These are phyloP conservation scores for Magnusiomyces paraingens DNA, from an alignment of 1,139 yeast genomes.

Conservation along the genomic window DNA sequence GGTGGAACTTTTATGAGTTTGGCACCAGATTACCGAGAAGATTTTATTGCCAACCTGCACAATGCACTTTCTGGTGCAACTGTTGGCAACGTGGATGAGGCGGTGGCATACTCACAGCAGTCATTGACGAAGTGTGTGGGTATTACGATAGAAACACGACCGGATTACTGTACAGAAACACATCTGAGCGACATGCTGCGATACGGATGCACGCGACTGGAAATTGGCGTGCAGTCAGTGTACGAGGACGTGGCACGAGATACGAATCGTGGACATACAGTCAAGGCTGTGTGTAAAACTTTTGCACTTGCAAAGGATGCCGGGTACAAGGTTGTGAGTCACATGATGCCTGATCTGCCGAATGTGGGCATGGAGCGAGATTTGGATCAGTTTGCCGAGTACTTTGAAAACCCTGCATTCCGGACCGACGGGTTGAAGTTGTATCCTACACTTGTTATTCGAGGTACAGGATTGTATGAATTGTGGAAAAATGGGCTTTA, in stretches of 20 bases:
- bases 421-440: constrained; percentile 95
- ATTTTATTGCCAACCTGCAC: constrained; percentile 81
- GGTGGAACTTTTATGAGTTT: constrained; percentile 99
- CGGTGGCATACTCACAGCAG: constrained; percentile 85
- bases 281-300: constrained; percentile 91
- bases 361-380: constrained; percentile 99
- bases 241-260: constrained; percentile 98
- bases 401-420: constrained; percentile 94
- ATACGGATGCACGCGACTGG: constrained; percentile 95
- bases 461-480: constrained; percentile 97
- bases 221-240: constrained; percentile 94
- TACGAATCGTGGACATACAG: constrained; percentile 97
- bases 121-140: constrained; percentile 97
- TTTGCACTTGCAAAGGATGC: constrained; percentile 95
- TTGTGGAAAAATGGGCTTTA: constrained; percentile 95
- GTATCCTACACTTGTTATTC: constrained; percentile 91
- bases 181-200: constrained; percentile 92
- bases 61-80: constrained; percentile 93
- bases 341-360: constrained; percentile 99
- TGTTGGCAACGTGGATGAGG: constrained; percentile 84
- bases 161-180: constrained; percentile 95
- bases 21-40: constrained; percentile 82
- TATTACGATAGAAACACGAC: constrained; percentile 95
- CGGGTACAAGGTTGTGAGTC: constrained; percentile 95
- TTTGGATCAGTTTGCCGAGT: constrained; percentile 88